Evolutionary conservation across 2,329 filamentous ascomycete species (phyloP), one percentile per base, ranked within the genome.

Genomic region (Camptophora hylomeconis): DNA sequence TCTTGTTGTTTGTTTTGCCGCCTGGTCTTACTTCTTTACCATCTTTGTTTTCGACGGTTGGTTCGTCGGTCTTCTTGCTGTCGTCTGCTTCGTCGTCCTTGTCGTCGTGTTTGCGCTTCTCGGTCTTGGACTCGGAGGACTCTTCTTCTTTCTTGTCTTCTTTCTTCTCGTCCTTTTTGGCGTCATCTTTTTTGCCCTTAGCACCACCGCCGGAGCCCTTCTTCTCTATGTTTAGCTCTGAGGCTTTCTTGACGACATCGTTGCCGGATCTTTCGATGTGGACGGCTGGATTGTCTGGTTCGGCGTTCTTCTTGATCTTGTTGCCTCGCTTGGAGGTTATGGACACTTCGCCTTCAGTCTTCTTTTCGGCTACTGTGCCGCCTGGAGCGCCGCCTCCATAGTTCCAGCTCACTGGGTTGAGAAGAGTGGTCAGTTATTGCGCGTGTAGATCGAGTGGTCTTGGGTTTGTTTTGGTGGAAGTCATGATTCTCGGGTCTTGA

Each of bases 231-330:
- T 64, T 60, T 16, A 76, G 54, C 51, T 77, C 72, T 23, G 61
- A 66, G 8, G 71, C 68, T 37, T 61, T 61, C 56, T 77, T 75
- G 29, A 75, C 70, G 12, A 75, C 71, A 47, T 77, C 72, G 42
- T 76, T 74, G 26, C 72, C 72, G 9, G 61, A 56, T 24, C 70
- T 61, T 42, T 60, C 58, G 42, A 77, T 53, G 38, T 67, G 64
- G 5, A 77, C 67, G 17, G 72, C 73, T 3, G 71, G 72, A 39
- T 77, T 70, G 12, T 61, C 60, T 16, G 65, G 61, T 15, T 68
- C 62, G 28, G 69, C 72, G 20, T 69, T 72, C 54, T 71, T 74
- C 53, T 67, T 71, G 49, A 77, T 67, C 16, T 64, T 70, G 49
- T 77, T 78, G 42, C 72, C 72, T 28, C 57, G 58, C 45, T 75